Evolutionary conservation across 1,139 yeast species (phyloP).

Genomic region (Candida sojae): DNA sequence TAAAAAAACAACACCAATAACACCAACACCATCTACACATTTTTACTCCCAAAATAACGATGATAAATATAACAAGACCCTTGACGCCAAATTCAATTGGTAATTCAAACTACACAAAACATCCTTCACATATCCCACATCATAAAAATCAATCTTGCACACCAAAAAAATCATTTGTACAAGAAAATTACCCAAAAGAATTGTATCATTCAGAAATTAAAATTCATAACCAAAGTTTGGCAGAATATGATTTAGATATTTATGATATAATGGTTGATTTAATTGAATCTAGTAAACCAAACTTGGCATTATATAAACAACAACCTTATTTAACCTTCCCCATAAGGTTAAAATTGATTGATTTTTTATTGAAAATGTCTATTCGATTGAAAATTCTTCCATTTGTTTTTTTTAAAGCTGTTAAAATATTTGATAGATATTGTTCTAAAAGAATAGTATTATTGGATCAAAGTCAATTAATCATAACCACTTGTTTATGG

Average conservation of each 20-base stretch:
- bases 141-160: not conserved
- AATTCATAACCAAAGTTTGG: conserved; percentile 46
- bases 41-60: not conserved
- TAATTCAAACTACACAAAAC: conserved; percentile 1
- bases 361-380: conserved; percentile 60
- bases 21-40: not conserved
- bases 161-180: conserved; percentile 22
- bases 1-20: no score
- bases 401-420: conserved; percentile 60
- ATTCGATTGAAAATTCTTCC: conserved; percentile 59
- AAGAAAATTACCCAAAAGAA: conserved; percentile 47
- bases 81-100: conserved; percentile 11
- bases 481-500: conserved; percentile 69
- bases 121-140: not conserved
- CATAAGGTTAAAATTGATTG: conserved; percentile 53
- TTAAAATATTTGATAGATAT: conserved; percentile 62
- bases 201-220: conserved; percentile 52
- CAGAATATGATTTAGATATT: conserved; percentile 57
- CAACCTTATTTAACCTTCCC: conserved; percentile 63
- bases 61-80: conserved; percentile 9
- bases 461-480: conserved; percentile 62
- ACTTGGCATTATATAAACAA: conserved; percentile 54
- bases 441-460: conserved; percentile 65
- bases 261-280: conserved; percentile 40
- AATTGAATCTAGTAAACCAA: conserved; percentile 43